Base-by-base conservation (phyloP, 1,284 basidiomycete genomes). In the Sporisorium sorghi region DNA sequence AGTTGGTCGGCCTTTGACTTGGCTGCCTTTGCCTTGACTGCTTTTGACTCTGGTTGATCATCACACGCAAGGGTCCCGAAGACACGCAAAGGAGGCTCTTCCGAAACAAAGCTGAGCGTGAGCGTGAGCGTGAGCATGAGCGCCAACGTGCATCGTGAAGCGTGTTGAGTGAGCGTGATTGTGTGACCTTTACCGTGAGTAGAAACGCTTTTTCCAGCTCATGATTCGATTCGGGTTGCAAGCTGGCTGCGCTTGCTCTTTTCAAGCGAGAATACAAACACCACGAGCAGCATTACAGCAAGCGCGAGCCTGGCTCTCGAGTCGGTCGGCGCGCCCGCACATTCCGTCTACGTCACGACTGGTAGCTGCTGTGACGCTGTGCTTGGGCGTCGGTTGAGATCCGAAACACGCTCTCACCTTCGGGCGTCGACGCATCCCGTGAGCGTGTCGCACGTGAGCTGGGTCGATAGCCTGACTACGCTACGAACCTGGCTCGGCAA, bases 51-150 rank as follows among this genome's bases (percentile, higher is more conserved):
- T n/a, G n/a, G n/a, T n/a, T n/a, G n/a, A n/a, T n/a, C 46, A 40
- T 47, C 28, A n/a, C 9, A 30, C n/a, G 15, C 17, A 9, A 30
- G 28, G 4, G 17, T 32, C 21, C n/a, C 14, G 17, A 30, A 26
- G 11, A 14, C 28, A 28, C 46, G 3, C 28, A 44, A n/a, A n/a
- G 26, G 4, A 30, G 14, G 46, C 46, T 19, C 0, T 19, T 1
- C 28, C n/a, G 11, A n/a, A 15, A 12, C 5, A 2, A 30, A 30
- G 32, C 47, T n/a, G 26, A n/a, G n/a, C n/a, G n/a, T n/a, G 35
- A 46, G 15, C 43, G 33, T 33, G 55, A 48, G 37, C 46, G 46
- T 56, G 59, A n/a, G n/a, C n/a, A n/a, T n/a, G n/a, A n/a, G n/a
- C n/a, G n/a, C n/a, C 6, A 28, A 8, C 19, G 21, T 49, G 32